Conservation (phyloP, 352 stramenopile genomes). For the Phytophthora pini region DNA sequence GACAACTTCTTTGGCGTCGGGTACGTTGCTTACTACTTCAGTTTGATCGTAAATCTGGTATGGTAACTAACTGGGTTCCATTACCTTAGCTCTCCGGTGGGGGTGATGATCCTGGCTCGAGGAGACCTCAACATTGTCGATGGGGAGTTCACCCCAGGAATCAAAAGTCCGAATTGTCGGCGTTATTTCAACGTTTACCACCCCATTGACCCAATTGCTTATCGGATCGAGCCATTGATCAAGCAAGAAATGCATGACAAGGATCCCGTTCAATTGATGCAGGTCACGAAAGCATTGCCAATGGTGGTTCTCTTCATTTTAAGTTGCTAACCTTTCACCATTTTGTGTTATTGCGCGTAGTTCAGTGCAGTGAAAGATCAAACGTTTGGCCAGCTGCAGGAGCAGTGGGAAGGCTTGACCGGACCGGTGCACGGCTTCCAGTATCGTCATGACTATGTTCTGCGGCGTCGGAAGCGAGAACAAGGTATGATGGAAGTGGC, state of each 20-base stretch:
- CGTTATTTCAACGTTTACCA: slow-evolving; percentile 94
- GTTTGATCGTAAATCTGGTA: background rate
- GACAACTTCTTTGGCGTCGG: slow-evolving; percentile 89
- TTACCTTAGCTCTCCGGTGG: slow-evolving; percentile 70
- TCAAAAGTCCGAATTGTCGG: slow-evolving; percentile 79
- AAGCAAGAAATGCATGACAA: slow-evolving; percentile 91
- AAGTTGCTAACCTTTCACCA: background rate
- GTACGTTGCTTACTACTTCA: slow-evolving; percentile 34
- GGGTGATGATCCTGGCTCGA: slow-evolving; percentile 84
- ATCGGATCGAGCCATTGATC: slow-evolving; percentile 91
- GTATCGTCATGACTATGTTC: slow-evolving; percentile 83
- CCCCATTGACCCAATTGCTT: slow-evolving; percentile 92
- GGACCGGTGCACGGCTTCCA: slow-evolving; percentile 76
- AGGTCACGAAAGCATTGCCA: slow-evolving; percentile 35
- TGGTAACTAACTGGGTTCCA: slow-evolving; percentile 3
- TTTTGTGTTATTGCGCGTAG: slow-evolving; percentile 26
- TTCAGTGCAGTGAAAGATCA: slow-evolving; percentile 68
- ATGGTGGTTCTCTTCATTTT: background rate
- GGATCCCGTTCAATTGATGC: slow-evolving; percentile 79
- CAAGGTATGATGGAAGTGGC: slow-evolving; percentile 90
- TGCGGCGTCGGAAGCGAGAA: slow-evolving; percentile 78
- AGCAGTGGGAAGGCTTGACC: slow-evolving; percentile 74
- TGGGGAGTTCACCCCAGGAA: slow-evolving; percentile 77
- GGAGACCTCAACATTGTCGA: slow-evolving; percentile 82
- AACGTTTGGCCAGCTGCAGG: slow-evolving; percentile 80